Evolutionary conservation across 176 grass and related monocot genomes (phyloP).

Genomic region (Olyra latifolia): DNA sequence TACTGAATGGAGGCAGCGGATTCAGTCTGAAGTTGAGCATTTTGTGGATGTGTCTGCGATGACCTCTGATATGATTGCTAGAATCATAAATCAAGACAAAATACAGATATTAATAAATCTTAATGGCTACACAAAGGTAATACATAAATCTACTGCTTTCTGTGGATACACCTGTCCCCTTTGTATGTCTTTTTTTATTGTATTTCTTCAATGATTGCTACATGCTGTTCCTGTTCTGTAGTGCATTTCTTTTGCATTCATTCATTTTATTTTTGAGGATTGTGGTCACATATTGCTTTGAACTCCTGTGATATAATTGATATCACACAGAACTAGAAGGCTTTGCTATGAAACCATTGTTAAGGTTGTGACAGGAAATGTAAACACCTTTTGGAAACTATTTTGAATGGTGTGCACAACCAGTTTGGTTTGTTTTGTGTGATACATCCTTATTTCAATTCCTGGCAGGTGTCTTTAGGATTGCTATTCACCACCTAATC

Average conservation of each 20-base stretch:
- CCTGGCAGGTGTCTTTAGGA: background rate
- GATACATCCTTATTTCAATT: background rate
- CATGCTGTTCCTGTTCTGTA: background rate
- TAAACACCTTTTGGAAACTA: background rate
- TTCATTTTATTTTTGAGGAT: background rate
- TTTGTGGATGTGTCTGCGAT: slow-evolving; percentile 83
- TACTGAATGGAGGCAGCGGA: slow-evolving; percentile 86
- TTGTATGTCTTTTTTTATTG: background rate
- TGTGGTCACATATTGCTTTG: background rate
- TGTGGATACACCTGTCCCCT: background rate
- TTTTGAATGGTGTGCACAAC: background rate
- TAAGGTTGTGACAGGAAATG: background rate
- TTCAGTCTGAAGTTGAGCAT: slow-evolving; percentile 85
- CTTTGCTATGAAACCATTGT: background rate
- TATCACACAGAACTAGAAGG: background rate
- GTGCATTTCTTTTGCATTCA: background rate
- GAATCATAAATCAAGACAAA: slow-evolving; percentile 78
- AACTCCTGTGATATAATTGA: background rate
- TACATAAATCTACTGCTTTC: background rate
- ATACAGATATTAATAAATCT: slow-evolving; percentile 93
- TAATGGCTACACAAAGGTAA: slow-evolving; percentile 94
- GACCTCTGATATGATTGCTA: slow-evolving; percentile 78
- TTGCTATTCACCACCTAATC: slow-evolving; percentile 3
- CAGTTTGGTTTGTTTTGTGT: background rate
- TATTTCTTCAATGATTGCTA: background rate